Percentiles rank a stretch among this genome's conserved stretches.
Evolutionary conservation across 2,329 filamentous ascomycete genomes (phyloP).

Genomic region (Teratosphaeria destructans): DNA sequence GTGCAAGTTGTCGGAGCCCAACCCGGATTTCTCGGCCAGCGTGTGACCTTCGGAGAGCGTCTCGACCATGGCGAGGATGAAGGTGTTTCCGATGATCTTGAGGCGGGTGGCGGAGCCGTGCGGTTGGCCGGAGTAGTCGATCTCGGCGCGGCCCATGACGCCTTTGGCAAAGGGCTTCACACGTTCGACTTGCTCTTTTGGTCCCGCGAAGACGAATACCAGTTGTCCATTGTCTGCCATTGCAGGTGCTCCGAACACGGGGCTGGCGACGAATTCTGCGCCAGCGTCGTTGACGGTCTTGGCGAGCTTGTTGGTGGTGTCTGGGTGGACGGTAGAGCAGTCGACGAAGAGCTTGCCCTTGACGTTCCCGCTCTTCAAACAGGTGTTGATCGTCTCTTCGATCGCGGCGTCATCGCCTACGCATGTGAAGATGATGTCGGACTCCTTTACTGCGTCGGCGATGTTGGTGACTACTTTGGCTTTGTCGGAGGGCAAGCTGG

Average conservation of each 20-base stretch:
- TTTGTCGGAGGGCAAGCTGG: slow-evolving; percentile 47
- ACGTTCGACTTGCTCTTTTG: slow-evolving; percentile 48
- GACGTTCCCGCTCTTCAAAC: slow-evolving; percentile 50
- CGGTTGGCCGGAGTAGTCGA: slow-evolving; percentile 61
- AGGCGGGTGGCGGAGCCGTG: slow-evolving; percentile 59
- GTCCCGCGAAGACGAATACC: slow-evolving; percentile 63
- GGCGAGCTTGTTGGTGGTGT: slow-evolving; percentile 60
- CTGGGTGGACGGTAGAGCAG: slow-evolving; percentile 78
- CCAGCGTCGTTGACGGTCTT: slow-evolving; percentile 48
- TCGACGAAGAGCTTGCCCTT: slow-evolving; percentile 72
- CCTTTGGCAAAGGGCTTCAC: slow-evolving; percentile 62
- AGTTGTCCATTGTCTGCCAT: slow-evolving; percentile 62
- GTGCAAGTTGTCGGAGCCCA: slow-evolving; percentile 61
- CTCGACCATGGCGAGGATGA: slow-evolving; percentile 74
- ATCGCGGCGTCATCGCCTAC: slow-evolving; percentile 70
- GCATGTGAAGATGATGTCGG: slow-evolving; percentile 75
- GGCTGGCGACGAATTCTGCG: slow-evolving; percentile 64
- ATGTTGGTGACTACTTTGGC: slow-evolving; percentile 55
- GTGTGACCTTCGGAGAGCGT: slow-evolving; percentile 68
- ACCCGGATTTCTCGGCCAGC: slow-evolving; percentile 67
- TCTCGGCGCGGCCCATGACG: slow-evolving; percentile 57
- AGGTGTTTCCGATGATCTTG: slow-evolving; percentile 79
- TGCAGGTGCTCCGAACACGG: slow-evolving; percentile 62
- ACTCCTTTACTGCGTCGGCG: slow-evolving; percentile 52
- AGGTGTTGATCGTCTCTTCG: slow-evolving; percentile 47